A percentile compares a stretch with the other conserved stretches of the same genome.
phyloP scores from a whole-genome alignment of 2,329 filamentous ascomycete species.

The Sclerotinia sclerotiorum region DNA sequence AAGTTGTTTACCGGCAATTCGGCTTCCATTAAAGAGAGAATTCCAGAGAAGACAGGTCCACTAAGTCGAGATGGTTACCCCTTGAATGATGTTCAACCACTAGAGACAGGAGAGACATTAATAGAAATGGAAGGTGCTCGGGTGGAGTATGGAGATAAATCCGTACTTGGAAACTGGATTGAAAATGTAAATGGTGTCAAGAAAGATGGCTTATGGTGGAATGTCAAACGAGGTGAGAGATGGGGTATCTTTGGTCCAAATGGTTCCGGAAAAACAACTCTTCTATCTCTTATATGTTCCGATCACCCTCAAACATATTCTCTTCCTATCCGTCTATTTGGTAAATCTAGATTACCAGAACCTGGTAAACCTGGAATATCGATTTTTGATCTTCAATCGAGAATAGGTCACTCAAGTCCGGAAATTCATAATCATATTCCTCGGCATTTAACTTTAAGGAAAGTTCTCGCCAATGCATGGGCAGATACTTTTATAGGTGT shows the following conservation, averaged over 20 bases:
- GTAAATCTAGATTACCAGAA: slow-evolving; percentile 74
- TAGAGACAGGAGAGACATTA: slow-evolving; percentile 61
- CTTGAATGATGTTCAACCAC: slow-evolving; percentile 26
- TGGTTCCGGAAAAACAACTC: slow-evolving; percentile 91
- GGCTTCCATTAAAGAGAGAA: too few relatives aligned
- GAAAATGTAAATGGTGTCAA: slow-evolving; percentile 51
- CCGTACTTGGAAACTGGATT: slow-evolving; percentile 78
- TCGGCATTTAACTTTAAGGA: slow-evolving; percentile 67
- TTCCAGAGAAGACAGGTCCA: neutral
- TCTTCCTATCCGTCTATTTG: slow-evolving; percentile 82
- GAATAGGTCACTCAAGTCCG: slow-evolving; percentile 89
- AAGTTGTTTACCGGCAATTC: neutral
- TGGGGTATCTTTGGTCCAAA: slow-evolving; percentile 95
- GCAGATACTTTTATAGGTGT: slow-evolving; percentile 79
- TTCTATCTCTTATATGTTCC: slow-evolving; percentile 88
- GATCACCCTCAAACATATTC: slow-evolving; percentile 96
- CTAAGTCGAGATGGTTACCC: slow-evolving; percentile 35
- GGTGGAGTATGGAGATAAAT: slow-evolving; percentile 76
- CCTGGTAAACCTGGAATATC: slow-evolving; percentile 69
- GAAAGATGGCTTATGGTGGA: slow-evolving; percentile 73
- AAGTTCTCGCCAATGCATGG: slow-evolving; percentile 82
- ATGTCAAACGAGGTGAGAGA: slow-evolving; percentile 75
- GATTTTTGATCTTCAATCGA: slow-evolving; percentile 86
- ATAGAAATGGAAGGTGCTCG: slow-evolving; percentile 85
- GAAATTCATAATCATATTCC: slow-evolving; percentile 95